Evolutionary conservation across 2,329 filamentous ascomycete genomes (phyloP).

Genomic region (Penicillium sp.): DNA sequence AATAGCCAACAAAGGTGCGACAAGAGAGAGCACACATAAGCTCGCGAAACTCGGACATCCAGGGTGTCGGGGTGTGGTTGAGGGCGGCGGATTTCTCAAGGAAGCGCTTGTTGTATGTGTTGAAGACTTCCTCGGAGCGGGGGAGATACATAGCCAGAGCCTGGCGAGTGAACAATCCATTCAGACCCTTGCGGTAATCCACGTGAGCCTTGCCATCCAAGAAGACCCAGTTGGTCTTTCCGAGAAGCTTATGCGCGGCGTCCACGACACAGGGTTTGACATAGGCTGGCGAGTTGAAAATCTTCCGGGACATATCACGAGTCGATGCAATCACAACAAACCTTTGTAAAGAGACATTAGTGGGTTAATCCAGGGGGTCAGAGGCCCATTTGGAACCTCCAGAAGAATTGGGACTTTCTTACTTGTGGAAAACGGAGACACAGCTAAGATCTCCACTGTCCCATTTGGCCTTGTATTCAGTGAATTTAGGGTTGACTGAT

Average conservation of each 20-base stretch:
- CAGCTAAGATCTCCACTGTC: conserved; percentile 86
- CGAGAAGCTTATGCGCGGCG: conserved; percentile 86
- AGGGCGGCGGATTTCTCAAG: conserved; percentile 70
- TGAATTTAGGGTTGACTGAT: conserved; percentile 87
- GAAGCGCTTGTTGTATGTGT: conserved; percentile 79
- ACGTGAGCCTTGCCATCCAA: conserved; percentile 92
- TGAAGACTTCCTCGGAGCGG: conserved; percentile 88
- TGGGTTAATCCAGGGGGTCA: neutral
- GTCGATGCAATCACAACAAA: conserved; percentile 97
- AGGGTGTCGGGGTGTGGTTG: conserved; percentile 72
- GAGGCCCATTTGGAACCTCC: neutral
- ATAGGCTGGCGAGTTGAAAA: conserved; percentile 89
- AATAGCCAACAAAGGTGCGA: conserved; percentile 95
- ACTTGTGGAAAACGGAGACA: conserved; percentile 99
- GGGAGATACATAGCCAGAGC: conserved; percentile 87
- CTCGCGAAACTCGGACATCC: conserved; percentile 91
- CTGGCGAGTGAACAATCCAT: conserved; percentile 87
- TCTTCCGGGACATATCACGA: conserved; percentile 91
- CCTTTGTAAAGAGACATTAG: conserved; percentile 48
- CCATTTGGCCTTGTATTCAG: conserved; percentile 91
- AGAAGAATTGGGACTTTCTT: conserved; percentile 35
- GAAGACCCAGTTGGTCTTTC: conserved; percentile 94
- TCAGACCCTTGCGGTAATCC: conserved; percentile 95
- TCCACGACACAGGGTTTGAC: conserved; percentile 98
- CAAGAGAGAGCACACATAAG: conserved; percentile 92